Evolutionary conservation across 1,284 basidiomycete genomes (phyloP).

Genomic region (Stygiomarasmius scandens): DNA sequence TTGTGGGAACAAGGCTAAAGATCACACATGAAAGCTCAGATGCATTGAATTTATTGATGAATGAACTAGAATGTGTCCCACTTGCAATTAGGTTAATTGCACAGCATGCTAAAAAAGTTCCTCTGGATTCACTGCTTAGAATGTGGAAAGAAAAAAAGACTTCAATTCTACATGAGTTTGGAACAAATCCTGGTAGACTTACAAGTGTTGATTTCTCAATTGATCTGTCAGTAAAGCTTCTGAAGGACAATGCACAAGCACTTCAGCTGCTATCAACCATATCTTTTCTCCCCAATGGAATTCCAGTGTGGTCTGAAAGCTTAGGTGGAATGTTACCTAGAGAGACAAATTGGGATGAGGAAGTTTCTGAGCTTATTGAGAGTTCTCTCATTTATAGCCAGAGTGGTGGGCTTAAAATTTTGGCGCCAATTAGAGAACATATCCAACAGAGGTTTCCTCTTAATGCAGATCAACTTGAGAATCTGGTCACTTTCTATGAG

Average conservation of each 20-base stretch:
- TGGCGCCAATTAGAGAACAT: not conserved
- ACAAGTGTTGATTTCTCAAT: constrained; percentile 2
- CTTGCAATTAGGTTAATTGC: not conserved
- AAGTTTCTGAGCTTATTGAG: not conserved
- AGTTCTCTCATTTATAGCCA: not conserved
- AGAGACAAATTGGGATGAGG: not conserved
- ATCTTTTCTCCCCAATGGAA: constrained; percentile 1
- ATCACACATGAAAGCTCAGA: not conserved
- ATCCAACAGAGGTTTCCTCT: not conserved
- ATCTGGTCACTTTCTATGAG: not conserved
- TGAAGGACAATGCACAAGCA: not conserved
- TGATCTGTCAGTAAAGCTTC: not conserved
- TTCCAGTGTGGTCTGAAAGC: not conserved
- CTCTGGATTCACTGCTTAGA: not conserved
- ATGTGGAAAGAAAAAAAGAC: not conserved
- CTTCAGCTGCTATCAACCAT: not conserved
- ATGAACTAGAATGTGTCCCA: not conserved
- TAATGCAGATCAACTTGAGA: not conserved
- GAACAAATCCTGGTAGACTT: not conserved
- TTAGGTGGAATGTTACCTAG: not conserved
- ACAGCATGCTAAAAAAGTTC: not conserved
- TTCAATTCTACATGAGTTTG: not conserved
- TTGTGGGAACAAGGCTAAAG: not conserved
- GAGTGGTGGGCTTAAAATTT: not conserved
- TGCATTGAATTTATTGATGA: not conserved